Base-by-base conservation (phyloP, 108 stramenopile genomes). In the Skeletonema grethae region DNA sequence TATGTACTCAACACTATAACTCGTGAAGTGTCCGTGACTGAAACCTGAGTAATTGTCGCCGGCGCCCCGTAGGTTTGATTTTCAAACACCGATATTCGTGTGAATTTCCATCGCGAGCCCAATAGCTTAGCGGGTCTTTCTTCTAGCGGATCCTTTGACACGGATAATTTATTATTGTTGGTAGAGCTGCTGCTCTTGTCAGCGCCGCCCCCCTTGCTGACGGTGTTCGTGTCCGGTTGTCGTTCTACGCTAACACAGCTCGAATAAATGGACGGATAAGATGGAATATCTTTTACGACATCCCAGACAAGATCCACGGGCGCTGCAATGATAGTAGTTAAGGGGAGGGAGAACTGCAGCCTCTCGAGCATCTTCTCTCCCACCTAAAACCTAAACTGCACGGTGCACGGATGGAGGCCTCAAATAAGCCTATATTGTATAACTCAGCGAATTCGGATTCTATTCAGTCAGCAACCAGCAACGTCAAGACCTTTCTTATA, bases 21-120 rank as follows among this genome's bases (percentile, higher is more conserved):
- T 16, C 60, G 60, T 36, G 60, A 16, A 4, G 18, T 16, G 8
- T 32, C 60, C 24, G n/a, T 36, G 18, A 35, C 30, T 6, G 34
- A 22, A 31, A 18, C 18, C 5, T 61, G 60, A 32, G 60, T 61
- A 5, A 61, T 36, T 16, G 60, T 61, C 10, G 35, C 32, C 1
- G 35, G 34, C 8, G 60, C 35, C 18, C 1, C 31, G 30, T 61
- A 61, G 7, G 60, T 61, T 18, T 61, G 60, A 61, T 61, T 61
- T 36, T 61, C 60, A 20, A 61, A 32, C 20, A 61, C 60, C 6
- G 34, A 35, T 32, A 61, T 61, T 61, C 60, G 32, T 20, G 60
- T 61, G 5, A 61, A 35, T 24, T 61, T 61, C 60, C 60, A 61
- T 36, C 35, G n/a, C 16, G 60, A 61, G 25, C 60, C 60, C 10